Percentiles rank a stretch among this genome's conserved stretches.
These are phyloP conservation scores for Erucastrum elatum DNA, from an alignment of 345 rosid genomes.

Conservation along the genomic window DNA sequence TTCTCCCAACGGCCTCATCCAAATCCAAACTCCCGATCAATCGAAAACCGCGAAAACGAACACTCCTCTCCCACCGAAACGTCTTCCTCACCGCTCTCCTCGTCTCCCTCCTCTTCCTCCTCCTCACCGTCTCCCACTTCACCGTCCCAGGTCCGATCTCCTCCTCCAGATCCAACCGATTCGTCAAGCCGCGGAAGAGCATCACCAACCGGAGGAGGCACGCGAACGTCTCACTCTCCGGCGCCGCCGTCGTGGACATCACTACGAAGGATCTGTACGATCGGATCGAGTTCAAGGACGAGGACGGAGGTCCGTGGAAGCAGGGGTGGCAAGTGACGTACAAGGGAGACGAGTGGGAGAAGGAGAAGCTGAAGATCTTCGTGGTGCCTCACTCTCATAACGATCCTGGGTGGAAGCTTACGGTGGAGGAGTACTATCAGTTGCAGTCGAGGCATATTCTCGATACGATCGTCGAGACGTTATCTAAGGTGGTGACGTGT, in stretches of 20 bases:
- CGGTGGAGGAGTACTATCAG: slow-evolving; percentile 95
- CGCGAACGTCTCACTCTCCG: slow-evolving; percentile 34
- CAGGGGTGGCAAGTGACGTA: slow-evolving; percentile 91
- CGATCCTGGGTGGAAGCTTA: slow-evolving; percentile 98
- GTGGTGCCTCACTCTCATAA: slow-evolving; percentile 98
- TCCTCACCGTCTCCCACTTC: slow-evolving; percentile 65
- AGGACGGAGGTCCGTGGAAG: slow-evolving; percentile 94
- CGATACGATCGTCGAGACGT: slow-evolving; percentile 78
- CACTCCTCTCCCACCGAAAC: background rate
- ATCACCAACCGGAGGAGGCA: slow-evolving; percentile 23
- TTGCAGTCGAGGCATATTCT: slow-evolving; percentile 76
- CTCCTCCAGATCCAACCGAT: slow-evolving; percentile 40
- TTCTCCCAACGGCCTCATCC: background rate
- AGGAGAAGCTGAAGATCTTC: slow-evolving; percentile 77
- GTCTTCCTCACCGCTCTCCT: slow-evolving; percentile 53
- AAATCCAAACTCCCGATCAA: background rate
- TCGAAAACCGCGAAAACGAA: background rate
- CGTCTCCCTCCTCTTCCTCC: slow-evolving; percentile 66
- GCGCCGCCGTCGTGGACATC: slow-evolving; percentile 63
- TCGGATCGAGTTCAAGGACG: slow-evolving; percentile 78
- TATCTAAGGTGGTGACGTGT: slow-evolving; percentile 64
- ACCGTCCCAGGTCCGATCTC: slow-evolving; percentile 76
- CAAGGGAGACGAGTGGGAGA: slow-evolving; percentile 83
- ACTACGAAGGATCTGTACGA: slow-evolving; percentile 88
- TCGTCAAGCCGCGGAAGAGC: slow-evolving; percentile 40